These are phyloP conservation scores for Jacaranda mimosifolia DNA, from an alignment of 257 asterid species.

Conservation along the genomic window DNA sequence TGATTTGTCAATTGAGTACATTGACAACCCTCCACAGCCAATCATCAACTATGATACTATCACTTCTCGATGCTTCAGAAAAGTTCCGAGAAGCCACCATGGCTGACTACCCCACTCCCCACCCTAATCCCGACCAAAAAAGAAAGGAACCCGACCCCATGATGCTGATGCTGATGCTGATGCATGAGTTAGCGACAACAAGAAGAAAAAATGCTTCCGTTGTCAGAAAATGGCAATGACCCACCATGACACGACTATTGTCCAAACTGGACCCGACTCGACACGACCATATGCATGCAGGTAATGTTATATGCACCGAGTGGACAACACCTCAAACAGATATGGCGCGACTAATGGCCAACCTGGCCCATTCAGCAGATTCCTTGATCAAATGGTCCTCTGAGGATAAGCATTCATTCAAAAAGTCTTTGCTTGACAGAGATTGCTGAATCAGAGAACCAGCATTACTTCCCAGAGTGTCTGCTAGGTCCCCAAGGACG, in stretches of 20 bases:
- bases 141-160: slow-evolving; percentile 53
- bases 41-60: slow-evolving; percentile 21
- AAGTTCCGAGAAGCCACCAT: slow-evolving; percentile 40
- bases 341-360: slow-evolving; percentile 89
- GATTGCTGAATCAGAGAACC: slow-evolving; percentile 86
- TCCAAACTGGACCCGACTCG: slow-evolving; percentile 70
- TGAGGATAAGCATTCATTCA: slow-evolving; percentile 86
- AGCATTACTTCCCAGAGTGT: slow-evolving; percentile 89
- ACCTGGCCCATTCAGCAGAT: slow-evolving; percentile 97
- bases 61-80: slow-evolving; percentile 36
- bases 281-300: slow-evolving; percentile 91
- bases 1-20: slow-evolving; percentile 38
- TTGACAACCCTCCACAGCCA: slow-evolving; percentile 38
- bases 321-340: slow-evolving; percentile 68
- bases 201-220: slow-evolving; percentile 55
- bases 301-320: slow-evolving; percentile 57
- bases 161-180: slow-evolving; percentile 75
- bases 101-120: slow-evolving; percentile 30
- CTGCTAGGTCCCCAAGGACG: slow-evolving; percentile 93
- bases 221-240: slow-evolving; percentile 73
- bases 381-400: slow-evolving; percentile 90
- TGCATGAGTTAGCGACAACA: slow-evolving; percentile 80
- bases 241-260: slow-evolving; percentile 50
- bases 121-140: slow-evolving; percentile 35
- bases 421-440: slow-evolving; percentile 79